Percentiles rank a stretch among this genome's conserved stretches.
Conservation (phyloP, 2,329 filamentous ascomycete genomes). For the Daldinia sp. region DNA sequence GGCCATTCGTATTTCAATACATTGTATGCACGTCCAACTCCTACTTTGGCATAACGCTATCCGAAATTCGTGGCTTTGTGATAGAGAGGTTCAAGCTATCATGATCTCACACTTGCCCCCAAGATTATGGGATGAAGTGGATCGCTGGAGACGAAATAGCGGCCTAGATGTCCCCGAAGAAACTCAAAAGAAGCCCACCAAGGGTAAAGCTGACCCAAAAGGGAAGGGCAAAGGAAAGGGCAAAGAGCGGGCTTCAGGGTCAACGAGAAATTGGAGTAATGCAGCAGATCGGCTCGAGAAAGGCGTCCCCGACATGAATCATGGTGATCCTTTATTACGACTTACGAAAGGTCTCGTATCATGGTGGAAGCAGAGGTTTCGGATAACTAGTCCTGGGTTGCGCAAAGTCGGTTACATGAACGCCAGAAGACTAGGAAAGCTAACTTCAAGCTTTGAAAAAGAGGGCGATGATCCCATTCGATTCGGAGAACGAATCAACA, state of each 20-base stretch:
- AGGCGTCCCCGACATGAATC: conserved; percentile 80
- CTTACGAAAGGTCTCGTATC: conserved; percentile 80
- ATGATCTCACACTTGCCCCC: conserved; percentile 79
- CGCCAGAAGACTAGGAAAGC: conserved; percentile 77
- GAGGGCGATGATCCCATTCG: conserved; percentile 69
- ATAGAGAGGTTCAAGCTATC: conserved; percentile 78
- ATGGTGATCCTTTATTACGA: conserved; percentile 82
- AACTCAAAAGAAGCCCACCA: conserved; percentile 49
- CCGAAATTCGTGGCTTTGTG: conserved; percentile 86
- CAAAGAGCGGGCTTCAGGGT: conserved; percentile 51
- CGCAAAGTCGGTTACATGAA: conserved; percentile 92
- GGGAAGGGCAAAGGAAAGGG: conserved; percentile 42
- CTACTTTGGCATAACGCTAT: conserved; percentile 91
- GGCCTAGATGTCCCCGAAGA: conserved; percentile 66
- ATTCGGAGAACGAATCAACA: conserved; percentile 82
- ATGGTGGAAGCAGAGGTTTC: conserved; percentile 91
- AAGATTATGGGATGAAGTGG: conserved; percentile 76
- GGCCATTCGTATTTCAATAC: conserved; percentile 80
- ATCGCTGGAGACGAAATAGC: conserved; percentile 77
- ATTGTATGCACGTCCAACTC: conserved; percentile 89
- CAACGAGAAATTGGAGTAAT: conserved; percentile 75
- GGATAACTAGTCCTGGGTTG: conserved; percentile 79
- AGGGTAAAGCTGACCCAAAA: conserved; percentile 57
- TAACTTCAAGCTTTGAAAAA: conserved; percentile 76
- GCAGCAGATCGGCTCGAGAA: conserved; percentile 77